phyloP scores from a whole-genome alignment of 2,329 filamentous ascomycete species.

The Exserohilum rostratum region DNA sequence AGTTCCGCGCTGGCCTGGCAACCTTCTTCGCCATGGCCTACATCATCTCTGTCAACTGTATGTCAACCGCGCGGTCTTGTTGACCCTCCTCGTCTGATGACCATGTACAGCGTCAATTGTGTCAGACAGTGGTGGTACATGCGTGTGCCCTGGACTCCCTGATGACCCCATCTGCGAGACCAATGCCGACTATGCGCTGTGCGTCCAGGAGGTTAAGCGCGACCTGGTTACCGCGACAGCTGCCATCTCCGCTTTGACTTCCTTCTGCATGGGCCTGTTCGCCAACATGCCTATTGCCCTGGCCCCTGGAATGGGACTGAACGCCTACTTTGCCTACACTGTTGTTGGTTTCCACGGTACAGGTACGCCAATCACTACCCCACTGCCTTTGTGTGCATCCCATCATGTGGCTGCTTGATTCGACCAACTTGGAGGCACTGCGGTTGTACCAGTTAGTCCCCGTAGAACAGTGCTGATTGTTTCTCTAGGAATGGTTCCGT shows the following conservation, averaged over 20 bases:
- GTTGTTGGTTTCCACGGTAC: constrained; percentile 79
- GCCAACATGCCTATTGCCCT: constrained; percentile 80
- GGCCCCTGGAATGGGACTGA: constrained; percentile 79
- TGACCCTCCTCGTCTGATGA: constrained; percentile 14
- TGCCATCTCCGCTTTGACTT: constrained; percentile 77
- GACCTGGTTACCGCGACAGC: constrained; percentile 86
- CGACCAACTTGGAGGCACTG: constrained; percentile 1
- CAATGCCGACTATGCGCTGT: constrained; percentile 68
- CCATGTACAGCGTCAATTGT: constrained; percentile 62
- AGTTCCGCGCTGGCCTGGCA: constrained; percentile 80
- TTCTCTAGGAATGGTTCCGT: constrained; percentile 64
- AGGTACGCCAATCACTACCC: constrained; percentile 51
- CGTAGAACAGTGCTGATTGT: constrained; percentile 23
- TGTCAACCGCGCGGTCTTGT: constrained; percentile 40
- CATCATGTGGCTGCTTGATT: constrained; percentile 16
- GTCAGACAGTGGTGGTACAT: constrained; percentile 74
- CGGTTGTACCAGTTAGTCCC: constrained; percentile 4
- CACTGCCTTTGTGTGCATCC: constrained; percentile 21
- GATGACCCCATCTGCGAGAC: constrained; percentile 58
- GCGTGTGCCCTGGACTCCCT: constrained; percentile 65
- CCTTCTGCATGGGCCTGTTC: constrained; percentile 83
- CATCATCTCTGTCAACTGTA: constrained; percentile 70
- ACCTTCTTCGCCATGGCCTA: constrained; percentile 61
- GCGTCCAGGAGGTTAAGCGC: constrained; percentile 67
- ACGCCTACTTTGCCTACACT: constrained; percentile 85